Evolutionary conservation across 2,329 filamentous ascomycete genomes (phyloP), one percentile per base, ranked within the genome.

Genomic region (Aureobasidium namibiae): DNA sequence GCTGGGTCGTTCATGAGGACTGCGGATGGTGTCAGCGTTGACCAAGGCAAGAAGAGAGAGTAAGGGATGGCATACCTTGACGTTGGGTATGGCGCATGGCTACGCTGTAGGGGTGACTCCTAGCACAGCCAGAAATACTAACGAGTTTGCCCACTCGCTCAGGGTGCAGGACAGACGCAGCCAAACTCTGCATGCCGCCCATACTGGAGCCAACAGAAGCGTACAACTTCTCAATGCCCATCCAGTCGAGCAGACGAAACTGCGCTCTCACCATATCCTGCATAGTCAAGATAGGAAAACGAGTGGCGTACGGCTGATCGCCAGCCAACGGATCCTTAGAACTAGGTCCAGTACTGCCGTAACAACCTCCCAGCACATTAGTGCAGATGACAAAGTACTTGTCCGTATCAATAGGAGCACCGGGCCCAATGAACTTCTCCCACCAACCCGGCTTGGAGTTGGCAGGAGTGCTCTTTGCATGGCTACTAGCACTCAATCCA

Each of bases 1-100:
- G 95, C 91, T 2, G 92, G 91, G 68, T 99, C 94, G 88, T 96
- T 96, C 92, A 99, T 97, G 49, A 99, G 82, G 1, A 96, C 94
- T 76, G 59, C 16, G 44, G n/a, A 16, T 13, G 13, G 26, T 14
- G 48, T 50, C 18, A 44, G 39, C 14, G 34, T 31, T 23, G 33
- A 34, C 18, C 5, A 13, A 18, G 18, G 23, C 4, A 6, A n/a
- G 6, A n/a, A 48, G 8, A 18, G 38, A 24, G 29, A 49, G 6
- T 10, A 26, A 24, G 5, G 60, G 69, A 31, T n/a, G n/a, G n/a
- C n/a, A 66, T 29, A 76, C 76, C 76, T 76, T 97, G 94, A 29
- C 94, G 86, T 74, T 99, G 94, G 0, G 92, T 96, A 74, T 99
- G 94, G 57, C 94, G 86, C 92, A 99, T 96, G 34, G 94, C 94